Base-by-base conservation (phyloP, 768 basidiomycete species). In the Auricularia heimuer region DNA sequence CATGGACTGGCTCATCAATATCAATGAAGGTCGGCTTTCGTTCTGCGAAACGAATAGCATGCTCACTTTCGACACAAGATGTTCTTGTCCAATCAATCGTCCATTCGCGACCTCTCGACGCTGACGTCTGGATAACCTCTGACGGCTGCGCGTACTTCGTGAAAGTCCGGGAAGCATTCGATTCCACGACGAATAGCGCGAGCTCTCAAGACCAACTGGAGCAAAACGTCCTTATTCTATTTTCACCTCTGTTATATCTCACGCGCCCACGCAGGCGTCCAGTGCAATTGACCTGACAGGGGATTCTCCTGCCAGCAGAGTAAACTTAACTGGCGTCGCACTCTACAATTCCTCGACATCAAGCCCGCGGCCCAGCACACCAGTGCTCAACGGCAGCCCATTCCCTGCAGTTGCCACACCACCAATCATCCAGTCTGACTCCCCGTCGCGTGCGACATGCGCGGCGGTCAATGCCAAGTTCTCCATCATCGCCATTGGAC, bases 111-210 rank as follows among this genome's bases (percentile, higher is more conserved):
- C 71, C 76, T 3, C 82, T 83, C 29, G 83, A 84, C 29, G 82
- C 85, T 12, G 92, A 93, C 74, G 85, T 85, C 0, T 94, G 92
- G 92, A 82, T 91, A 60, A 90, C 91, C 2, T 90, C 89, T 4
- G 92, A 94, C 67, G 92, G 92, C 45, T 77, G 90, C 70, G 89
- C 82, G 10, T 94, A 94, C 71, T 83, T 92, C 67, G 90, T 90
- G 6, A 84, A 83, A 65, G 76, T 92, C 29, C 77, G 78, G 61
- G 84, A 85, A 67, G 75, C 54, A 10, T 10, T 29, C n/a, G 54
- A 54, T 54, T 54, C 54, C 54, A n/a, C n/a, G 24, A 60, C 56
- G 6, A 29, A 60, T 10, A 60, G 21, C 47, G 6, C 10, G 10
- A 42, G 8, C 39, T 42, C 39, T 14, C 39, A 42, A 14, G 39